Percentiles rank a stretch among this genome's conserved stretches.
phyloP scores from a whole-genome alignment of 371 early-diverging fungal genomes.

The Mucor indicus region DNA sequence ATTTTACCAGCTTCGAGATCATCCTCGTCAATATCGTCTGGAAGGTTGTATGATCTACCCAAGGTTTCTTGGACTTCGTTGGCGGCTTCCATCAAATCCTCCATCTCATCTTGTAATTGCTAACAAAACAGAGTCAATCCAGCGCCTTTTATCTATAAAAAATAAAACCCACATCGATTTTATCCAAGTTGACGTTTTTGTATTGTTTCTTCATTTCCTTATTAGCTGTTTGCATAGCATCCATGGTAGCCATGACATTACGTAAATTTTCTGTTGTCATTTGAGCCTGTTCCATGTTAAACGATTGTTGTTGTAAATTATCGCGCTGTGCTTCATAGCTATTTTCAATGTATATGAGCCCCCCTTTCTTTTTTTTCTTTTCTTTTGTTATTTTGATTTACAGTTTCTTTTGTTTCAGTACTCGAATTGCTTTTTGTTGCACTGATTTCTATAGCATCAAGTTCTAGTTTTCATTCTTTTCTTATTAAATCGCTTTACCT shows the following conservation, averaged over 20 bases:
- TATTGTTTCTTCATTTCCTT: conserved; percentile 93
- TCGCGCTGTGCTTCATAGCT: conserved; percentile 91
- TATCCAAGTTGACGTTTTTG: conserved; percentile 88
- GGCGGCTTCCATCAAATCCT: conserved; percentile 91
- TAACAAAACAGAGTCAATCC: conserved; percentile 29
- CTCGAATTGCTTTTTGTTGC: conserved; percentile 86
- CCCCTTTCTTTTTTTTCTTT: too few relatives aligned
- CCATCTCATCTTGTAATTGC: conserved; percentile 96
- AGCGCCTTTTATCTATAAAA: too few relatives aligned
- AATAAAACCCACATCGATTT: conserved; percentile 74
- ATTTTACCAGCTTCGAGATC: conserved; percentile 88
- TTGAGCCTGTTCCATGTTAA: conserved; percentile 96
- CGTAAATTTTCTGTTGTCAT: conserved; percentile 94
- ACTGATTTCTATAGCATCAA: conserved; percentile 66
- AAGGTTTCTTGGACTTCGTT: conserved; percentile 95
- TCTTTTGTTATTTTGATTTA: conserved; percentile 34
- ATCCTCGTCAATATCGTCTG: conserved; percentile 94
- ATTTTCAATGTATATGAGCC: conserved; percentile 6
- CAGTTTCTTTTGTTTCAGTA: conserved; percentile 91
- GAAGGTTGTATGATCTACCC: conserved; percentile 86
- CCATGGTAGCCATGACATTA: conserved; percentile 88
- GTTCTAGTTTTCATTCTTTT: background rate
- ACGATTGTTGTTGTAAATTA: conserved; percentile 90
- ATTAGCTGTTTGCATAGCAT: conserved; percentile 93
- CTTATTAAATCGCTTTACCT: conserved; percentile 50